phyloP scores from a whole-genome alignment of 768 basidiomycete species.

The Polyporus arcularius region DNA sequence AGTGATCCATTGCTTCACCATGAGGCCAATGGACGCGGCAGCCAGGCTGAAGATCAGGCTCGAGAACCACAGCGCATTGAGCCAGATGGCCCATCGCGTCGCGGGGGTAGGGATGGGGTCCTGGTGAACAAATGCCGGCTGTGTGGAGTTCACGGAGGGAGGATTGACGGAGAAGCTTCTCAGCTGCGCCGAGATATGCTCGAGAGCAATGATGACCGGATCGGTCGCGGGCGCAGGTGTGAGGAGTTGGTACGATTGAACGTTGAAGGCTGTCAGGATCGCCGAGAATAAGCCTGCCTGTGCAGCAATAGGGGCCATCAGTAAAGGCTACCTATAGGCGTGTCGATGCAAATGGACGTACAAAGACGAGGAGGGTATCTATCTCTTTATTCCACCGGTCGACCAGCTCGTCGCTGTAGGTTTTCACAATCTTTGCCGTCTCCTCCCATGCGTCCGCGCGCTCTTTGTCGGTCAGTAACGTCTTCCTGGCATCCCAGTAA shows the following conservation, averaged over 20 bases:
- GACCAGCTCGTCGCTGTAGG: too few species aligned
- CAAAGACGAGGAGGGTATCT: too few species aligned
- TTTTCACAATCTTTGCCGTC: too few species aligned
- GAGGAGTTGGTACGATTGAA: slow-evolving; percentile 4
- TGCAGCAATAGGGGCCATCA: too few species aligned
- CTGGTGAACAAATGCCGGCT: not conserved
- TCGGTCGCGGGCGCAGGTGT: not conserved
- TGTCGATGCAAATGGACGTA: too few species aligned
- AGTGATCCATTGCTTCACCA: slow-evolving; percentile 17
- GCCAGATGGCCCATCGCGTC: not conserved
- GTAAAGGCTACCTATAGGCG: too few species aligned
- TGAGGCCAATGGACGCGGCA: slow-evolving; percentile 14
- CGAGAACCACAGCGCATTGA: slow-evolving; percentile 18
- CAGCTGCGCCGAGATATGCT: slow-evolving; percentile 3
- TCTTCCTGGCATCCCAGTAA: too few species aligned
- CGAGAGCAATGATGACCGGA: not conserved
- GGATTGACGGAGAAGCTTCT: not conserved
- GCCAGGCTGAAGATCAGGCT: slow-evolving; percentile 12
- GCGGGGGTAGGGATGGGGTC: not conserved
- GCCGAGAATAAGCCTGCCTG: too few species aligned
- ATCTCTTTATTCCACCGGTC: too few species aligned
- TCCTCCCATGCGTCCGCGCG: too few species aligned
- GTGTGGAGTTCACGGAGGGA: not conserved
- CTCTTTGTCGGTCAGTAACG: too few species aligned
- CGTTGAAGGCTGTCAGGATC: too few species aligned